Conservation (phyloP, 2,329 filamentous ascomycete species). For the Graphiopsis chlorocephala region DNA sequence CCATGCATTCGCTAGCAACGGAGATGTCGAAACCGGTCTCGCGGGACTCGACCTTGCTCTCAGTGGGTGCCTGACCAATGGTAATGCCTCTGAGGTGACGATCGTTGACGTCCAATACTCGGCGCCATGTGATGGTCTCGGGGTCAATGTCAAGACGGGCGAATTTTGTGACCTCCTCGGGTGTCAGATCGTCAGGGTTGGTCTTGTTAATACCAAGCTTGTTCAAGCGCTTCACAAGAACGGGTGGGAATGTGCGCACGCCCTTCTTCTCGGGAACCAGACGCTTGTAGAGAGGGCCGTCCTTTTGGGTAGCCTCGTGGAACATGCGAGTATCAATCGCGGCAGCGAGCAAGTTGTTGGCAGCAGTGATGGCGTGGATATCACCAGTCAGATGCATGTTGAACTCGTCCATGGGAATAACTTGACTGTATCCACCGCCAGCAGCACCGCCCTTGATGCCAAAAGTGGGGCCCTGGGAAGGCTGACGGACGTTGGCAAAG, state of each 20-base stretch:
- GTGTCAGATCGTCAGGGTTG: constrained; percentile 82
- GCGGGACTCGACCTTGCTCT: constrained; percentile 76
- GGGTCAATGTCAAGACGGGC: constrained; percentile 96
- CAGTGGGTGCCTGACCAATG: constrained; percentile 81
- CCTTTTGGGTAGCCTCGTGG: constrained; percentile 93
- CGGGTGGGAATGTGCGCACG: constrained; percentile 77
- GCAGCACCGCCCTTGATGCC: constrained; percentile 98
- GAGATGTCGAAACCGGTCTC: constrained; percentile 97
- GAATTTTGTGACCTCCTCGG: constrained; percentile 83
- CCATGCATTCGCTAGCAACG: constrained; percentile 97
- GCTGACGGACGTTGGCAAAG: constrained; percentile 96
- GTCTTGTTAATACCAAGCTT: constrained; percentile 97
- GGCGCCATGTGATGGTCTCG: constrained; percentile 93
- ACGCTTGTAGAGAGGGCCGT: constrained; percentile 80
- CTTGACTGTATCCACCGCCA: constrained; percentile 96
- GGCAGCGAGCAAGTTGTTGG: constrained; percentile 93
- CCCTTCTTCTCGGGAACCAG: constrained; percentile 89
- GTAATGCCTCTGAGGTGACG: constrained; percentile 87
- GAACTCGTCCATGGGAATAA: constrained; percentile 99
- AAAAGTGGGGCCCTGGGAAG: constrained; percentile 95
- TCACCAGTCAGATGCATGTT: constrained; percentile 97
- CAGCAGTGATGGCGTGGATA: constrained; percentile 94
- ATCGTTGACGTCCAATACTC: constrained; percentile 96
- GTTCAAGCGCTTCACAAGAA: constrained; percentile 91
- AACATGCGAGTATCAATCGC: constrained; percentile 98